Base-by-base conservation (phyloP, 2,329 filamentous ascomycete species). In the Colletotrichum acutatum region DNA sequence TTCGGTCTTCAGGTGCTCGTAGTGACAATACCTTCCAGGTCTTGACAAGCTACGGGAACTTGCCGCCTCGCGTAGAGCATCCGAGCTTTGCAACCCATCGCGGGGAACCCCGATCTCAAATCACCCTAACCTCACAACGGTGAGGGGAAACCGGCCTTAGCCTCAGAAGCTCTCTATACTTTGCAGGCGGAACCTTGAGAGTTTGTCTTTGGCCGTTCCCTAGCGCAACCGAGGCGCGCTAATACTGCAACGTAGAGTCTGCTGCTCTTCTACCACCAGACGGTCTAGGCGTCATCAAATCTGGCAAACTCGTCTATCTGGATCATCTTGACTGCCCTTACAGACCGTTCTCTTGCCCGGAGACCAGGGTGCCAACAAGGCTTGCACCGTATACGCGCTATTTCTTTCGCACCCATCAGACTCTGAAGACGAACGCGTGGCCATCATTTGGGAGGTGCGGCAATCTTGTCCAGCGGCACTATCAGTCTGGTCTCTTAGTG, bases 381-480 rank as follows among this genome's bases (percentile, higher is more conserved):
- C 42, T 49, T 19, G 4, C 9, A 19, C 28, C 11, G 19, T 26
- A n/a, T 5, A 6, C 26, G 42, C 14, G 19, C 46, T 6, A 5
- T 11, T 30, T 12, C 26, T 24, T n/a, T 19, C 54, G 11, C 37
- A 12, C n/a, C 30, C 54, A 54, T 32, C 54, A 37, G 19, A 22
- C 11, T 61, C 67, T 22, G 52, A 32, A 24, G 24, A 53, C 46
- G 64, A 62, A 57, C 22, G 63, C 57, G 64, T 62, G 57, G 62
- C 54, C 56, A 66, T 52, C 42, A 19, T 22, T 9, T 49, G 19
- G 19, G 42, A 49, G 19, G 42, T 49, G 42, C 42, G 42, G 42
- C 19, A 49, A 49, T 22, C 19, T 30, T 37, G 52, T 14, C 5
- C 8, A 28, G 59, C 22, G 5, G 30, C 24, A 19, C n/a, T 37